These are phyloP conservation scores for Penicillium sp. DNA, from an alignment of 2,329 filamentous ascomycete genomes.

Conservation along the genomic window DNA sequence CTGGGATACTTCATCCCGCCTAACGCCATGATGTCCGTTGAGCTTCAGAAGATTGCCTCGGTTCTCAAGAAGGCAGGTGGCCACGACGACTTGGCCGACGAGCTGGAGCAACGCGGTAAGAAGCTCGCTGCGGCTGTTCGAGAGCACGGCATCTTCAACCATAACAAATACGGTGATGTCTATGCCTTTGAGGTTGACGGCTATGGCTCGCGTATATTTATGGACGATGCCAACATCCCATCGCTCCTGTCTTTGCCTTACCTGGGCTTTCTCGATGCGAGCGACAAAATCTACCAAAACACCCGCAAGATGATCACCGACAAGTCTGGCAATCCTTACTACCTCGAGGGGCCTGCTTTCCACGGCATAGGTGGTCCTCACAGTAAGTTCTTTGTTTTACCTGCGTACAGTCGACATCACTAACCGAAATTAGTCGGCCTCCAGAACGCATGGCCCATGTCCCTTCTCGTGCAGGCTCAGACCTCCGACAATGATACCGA, in stretches of 20 bases:
- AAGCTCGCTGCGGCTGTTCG: slow-evolving; percentile 71
- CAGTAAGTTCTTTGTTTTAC: slow-evolving; percentile 36
- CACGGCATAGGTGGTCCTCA: slow-evolving; percentile 80
- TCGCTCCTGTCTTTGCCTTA: slow-evolving; percentile 57
- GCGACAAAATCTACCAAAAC: slow-evolving; percentile 74
- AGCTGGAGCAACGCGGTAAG: slow-evolving; percentile 54
- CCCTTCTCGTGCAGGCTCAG: slow-evolving; percentile 81
- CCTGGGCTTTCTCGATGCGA: slow-evolving; percentile 52
- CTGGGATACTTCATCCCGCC: slow-evolving; percentile 91
- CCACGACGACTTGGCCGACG: slow-evolving; percentile 48
- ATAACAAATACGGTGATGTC: slow-evolving; percentile 51
- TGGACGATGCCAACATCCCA: slow-evolving; percentile 63
- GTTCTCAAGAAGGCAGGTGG: slow-evolving; percentile 59
- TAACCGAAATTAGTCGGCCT: slow-evolving; percentile 63
- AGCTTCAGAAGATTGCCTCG: slow-evolving; percentile 68
- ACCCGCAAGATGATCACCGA: slow-evolving; percentile 77
- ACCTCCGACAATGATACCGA: slow-evolving; percentile 77
- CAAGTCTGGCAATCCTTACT: slow-evolving; percentile 80
- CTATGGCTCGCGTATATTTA: slow-evolving; percentile 57
- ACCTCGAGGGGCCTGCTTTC: slow-evolving; percentile 69
- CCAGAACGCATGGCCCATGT: slow-evolving; percentile 96
- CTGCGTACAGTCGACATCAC: slow-evolving; percentile 30
- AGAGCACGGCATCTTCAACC: slow-evolving; percentile 67
- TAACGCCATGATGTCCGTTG: slow-evolving; percentile 93
- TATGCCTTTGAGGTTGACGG: slow-evolving; percentile 64